These are phyloP conservation scores for Fusarium coffeatum DNA, from an alignment of 2,329 filamentous ascomycete genomes.

Conservation along the genomic window DNA sequence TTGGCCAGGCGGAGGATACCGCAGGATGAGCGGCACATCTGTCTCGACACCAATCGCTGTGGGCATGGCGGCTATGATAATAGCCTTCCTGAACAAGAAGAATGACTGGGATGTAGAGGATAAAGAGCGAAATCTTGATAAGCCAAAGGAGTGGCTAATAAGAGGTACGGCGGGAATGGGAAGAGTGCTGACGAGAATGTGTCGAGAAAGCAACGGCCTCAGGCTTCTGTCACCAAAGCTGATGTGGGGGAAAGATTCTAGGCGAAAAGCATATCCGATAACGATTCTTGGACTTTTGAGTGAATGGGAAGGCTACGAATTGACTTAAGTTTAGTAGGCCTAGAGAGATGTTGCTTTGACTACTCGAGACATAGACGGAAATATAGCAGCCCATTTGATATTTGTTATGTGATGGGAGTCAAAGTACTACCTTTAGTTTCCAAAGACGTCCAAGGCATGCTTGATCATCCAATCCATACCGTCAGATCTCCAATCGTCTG, in stretches of 20 bases:
- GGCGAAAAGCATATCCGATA: not conserved
- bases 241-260: constrained; percentile 18
- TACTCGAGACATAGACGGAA: not conserved
- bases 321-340: not conserved
- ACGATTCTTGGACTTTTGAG: not conserved
- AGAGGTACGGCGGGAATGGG: constrained; percentile 24
- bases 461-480: constrained; percentile 48
- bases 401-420: not conserved
- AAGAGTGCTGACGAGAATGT: constrained; percentile 25
- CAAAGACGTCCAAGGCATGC: constrained; percentile 46
- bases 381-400: not conserved
- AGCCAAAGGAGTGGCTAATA: constrained; percentile 21
- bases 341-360: not conserved
- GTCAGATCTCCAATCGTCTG: constrained; percentile 46
- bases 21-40: constrained; percentile 25
- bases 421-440: constrained; percentile 26
- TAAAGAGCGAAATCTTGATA: not conserved
- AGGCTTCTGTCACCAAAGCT: constrained; percentile 21
- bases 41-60: constrained; percentile 28
- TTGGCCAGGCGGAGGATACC: constrained; percentile 23
- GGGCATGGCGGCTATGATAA: constrained; percentile 28
- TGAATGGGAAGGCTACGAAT: not conserved
- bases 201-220: constrained; percentile 21
- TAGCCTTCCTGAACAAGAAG: constrained; percentile 29
- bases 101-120: constrained; percentile 2